Base-by-base conservation (phyloP, 164 flowering plant genomes). In the Platanus orientalis region DNA sequence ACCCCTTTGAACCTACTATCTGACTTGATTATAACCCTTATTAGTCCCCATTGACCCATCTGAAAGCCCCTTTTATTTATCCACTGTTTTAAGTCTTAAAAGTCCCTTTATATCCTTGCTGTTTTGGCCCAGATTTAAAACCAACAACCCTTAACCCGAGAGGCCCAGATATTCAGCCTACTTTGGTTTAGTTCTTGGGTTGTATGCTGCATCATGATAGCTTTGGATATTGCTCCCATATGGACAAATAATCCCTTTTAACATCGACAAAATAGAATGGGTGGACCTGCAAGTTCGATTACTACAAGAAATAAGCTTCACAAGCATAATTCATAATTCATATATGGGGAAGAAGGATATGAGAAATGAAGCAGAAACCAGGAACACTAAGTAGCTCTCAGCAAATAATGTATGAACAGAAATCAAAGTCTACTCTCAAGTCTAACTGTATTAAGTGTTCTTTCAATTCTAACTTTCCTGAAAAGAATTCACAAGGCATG, bases 191-290 rank as follows among this genome's bases (percentile, higher is more conserved):
- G n/a, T n/a, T n/a, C n/a, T n/a, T n/a, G n/a, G n/a, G n/a, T n/a
- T n/a, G n/a, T n/a, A n/a, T n/a, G n/a, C n/a, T n/a, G n/a, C n/a
- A n/a, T n/a, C n/a, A n/a, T 64, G 78, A 83, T 40, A 94, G 84
- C 69, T 75, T 83, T 19, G 96, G 93, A 80, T 88, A 92, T 34
- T 90, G 81, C 74, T 81, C 88, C 65, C 80, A 87, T 52, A 92
- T 25, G 6, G 97, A 87, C 34, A 83, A 42, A 73, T 79, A 88
- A 78, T 89, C 96, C 80, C 94, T 83, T 79, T 86, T 90, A 19
- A 70, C 68, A 19, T 85, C 89, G 12, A 85, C 79, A 67, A 91
- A 71, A 63, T 81, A 54, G 55, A 75, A 82, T 20, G 92, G 68
- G 47, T 76, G 66, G 28, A 86, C 94, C 97, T 94, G 85, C 71